These are phyloP conservation scores for Fusarium chaquense DNA, from an alignment of 2,329 filamentous ascomycete genomes.

Conservation along the genomic window DNA sequence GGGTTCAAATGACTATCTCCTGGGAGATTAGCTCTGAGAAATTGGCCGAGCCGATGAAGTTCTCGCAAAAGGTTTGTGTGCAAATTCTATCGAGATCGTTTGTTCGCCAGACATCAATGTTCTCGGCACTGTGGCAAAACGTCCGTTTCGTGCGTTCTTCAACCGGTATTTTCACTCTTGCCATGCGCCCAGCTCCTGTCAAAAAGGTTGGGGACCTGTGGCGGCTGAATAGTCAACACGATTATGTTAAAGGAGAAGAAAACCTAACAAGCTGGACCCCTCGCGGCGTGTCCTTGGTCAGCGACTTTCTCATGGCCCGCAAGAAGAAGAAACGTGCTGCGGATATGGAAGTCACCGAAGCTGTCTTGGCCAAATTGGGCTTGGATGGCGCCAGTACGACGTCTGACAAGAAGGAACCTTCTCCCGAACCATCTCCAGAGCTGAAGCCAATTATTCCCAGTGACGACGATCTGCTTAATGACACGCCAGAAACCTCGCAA, in stretches of 20 bases:
- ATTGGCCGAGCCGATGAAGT: slow-evolving; percentile 88
- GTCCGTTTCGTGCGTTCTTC: slow-evolving; percentile 88
- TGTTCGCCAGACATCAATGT: slow-evolving; percentile 86
- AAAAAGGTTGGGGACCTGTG: slow-evolving; percentile 94
- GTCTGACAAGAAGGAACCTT: slow-evolving; percentile 51
- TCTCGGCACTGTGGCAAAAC: slow-evolving; percentile 87
- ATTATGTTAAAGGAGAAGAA: slow-evolving; percentile 97
- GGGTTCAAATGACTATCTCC: slow-evolving; percentile 85
- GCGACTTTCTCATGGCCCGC: slow-evolving; percentile 82
- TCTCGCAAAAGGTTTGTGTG: slow-evolving; percentile 81
- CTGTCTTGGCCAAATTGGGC: slow-evolving; percentile 71
- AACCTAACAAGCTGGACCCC: slow-evolving; percentile 86
- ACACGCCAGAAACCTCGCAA: slow-evolving; percentile 66
- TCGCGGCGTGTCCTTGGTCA: slow-evolving; percentile 89
- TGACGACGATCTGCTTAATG: slow-evolving; percentile 69
- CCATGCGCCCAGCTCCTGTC: slow-evolving; percentile 87
- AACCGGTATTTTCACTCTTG: slow-evolving; percentile 86
- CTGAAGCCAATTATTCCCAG: slow-evolving; percentile 60
- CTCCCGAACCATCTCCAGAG: slow-evolving; percentile 53
- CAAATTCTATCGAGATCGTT: slow-evolving; percentile 88
- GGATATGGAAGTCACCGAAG: slow-evolving; percentile 82
- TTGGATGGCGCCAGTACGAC: slow-evolving; percentile 57
- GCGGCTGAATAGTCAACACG: slow-evolving; percentile 94
- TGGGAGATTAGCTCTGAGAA: slow-evolving; percentile 90
- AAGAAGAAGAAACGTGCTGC: slow-evolving; percentile 79